A percentile compares a stretch with the other conserved stretches of the same genome.
Evolutionary conservation across 1,139 yeast genomes (phyloP).

Genomic region (Starmera stellimalicola): DNA sequence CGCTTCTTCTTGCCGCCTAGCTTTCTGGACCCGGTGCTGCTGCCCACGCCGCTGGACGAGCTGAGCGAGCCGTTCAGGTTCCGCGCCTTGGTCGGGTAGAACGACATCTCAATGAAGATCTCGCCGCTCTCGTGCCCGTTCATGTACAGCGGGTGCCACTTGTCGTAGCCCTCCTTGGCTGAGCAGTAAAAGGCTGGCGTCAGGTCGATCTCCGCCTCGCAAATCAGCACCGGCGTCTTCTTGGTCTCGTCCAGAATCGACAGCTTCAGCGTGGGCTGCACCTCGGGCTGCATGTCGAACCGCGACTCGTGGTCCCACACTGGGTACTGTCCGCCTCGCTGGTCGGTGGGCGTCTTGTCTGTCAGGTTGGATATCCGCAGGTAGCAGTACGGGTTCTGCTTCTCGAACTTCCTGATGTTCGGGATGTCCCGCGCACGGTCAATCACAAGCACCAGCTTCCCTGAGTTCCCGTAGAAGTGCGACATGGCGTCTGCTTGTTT

Average conservation of each 20-base stretch:
- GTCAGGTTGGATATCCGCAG: constrained; percentile 67
- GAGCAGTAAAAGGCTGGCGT: constrained; percentile 57
- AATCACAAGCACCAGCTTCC: constrained; percentile 30
- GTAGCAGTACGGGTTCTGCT: constrained; percentile 80
- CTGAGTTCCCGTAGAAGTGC: constrained; percentile 17
- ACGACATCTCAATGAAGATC: constrained; percentile 85
- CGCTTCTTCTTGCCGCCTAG: constrained; percentile 20
- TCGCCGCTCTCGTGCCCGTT: constrained; percentile 81
- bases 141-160: constrained; percentile 68
- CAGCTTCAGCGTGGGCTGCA: constrained; percentile 53
- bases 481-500: too few species aligned
- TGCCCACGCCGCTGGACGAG: too few species aligned
- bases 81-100: constrained; percentile 48
- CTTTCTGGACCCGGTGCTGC: constrained; percentile 3
- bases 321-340: constrained; percentile 85
- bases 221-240: constrained; percentile 77
- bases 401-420: constrained; percentile 68
- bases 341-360: constrained; percentile 59
- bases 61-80: too few species aligned
- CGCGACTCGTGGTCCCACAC: constrained; percentile 74
- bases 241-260: constrained; percentile 85
- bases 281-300: constrained; percentile 51
- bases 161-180: constrained; percentile 71
- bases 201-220: constrained; percentile 72
- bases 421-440: constrained; percentile 57